phyloP scores from a whole-genome alignment of 306 rosid genomes.

The Senna tora region DNA sequence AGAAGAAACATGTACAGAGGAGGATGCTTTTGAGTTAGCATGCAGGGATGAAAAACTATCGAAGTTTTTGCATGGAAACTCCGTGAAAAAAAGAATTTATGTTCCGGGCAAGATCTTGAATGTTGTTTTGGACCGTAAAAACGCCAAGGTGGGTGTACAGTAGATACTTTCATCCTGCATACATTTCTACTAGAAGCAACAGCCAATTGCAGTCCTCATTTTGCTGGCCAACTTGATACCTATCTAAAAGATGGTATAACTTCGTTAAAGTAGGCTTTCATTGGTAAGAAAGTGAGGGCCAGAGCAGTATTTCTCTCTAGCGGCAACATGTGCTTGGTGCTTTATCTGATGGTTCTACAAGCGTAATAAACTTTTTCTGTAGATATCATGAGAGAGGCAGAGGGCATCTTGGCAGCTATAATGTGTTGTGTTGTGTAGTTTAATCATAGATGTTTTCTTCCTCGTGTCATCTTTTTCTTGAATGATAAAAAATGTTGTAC shows the following conservation, averaged over 20 bases:
- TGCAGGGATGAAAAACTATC: slow-evolving; percentile 73
- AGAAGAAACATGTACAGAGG: slow-evolving; percentile 87
- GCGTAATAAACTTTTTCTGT: not conserved
- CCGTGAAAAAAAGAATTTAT: slow-evolving; percentile 70
- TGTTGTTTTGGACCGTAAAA: slow-evolving; percentile 77
- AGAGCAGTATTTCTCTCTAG: not conserved
- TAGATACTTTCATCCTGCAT: slow-evolving; percentile 29
- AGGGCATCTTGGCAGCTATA: not conserved
- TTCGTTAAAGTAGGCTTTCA: not conserved
- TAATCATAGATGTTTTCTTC: not conserved
- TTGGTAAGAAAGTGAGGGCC: slow-evolving; percentile 17
- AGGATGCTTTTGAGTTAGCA: slow-evolving; percentile 75
- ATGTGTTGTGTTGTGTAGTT: not conserved
- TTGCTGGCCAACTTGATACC: slow-evolving; percentile 30
- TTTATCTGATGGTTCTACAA: not conserved
- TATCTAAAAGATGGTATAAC: too few species aligned
- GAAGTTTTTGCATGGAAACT: slow-evolving; percentile 68
- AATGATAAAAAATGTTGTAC: not conserved
- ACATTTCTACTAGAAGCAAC: slow-evolving; percentile 29
- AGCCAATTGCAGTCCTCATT: slow-evolving; percentile 20
- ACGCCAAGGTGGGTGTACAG: slow-evolving; percentile 52
- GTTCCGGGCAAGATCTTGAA: slow-evolving; percentile 93
- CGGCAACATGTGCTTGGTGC: not conserved
- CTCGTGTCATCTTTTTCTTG: not conserved
- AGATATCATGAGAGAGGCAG: not conserved